phyloP scores from a whole-genome alignment of 2,329 filamentous ascomycete species.

The Dichotomopilus funicola region DNA sequence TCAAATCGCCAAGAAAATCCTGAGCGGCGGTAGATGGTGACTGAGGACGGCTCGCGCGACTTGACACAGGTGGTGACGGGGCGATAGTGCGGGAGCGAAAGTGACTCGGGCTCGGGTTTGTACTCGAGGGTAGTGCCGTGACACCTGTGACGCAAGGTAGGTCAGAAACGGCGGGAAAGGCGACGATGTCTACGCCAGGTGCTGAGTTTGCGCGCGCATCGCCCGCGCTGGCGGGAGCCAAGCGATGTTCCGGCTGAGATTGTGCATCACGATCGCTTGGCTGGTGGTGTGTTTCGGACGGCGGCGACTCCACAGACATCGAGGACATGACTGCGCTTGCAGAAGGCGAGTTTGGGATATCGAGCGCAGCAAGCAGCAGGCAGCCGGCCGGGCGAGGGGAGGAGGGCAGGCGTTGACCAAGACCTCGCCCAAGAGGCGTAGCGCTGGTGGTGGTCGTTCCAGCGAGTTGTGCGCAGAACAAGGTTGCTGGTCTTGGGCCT shows the following conservation, averaged over 20 bases:
- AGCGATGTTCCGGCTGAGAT: constrained; percentile 13
- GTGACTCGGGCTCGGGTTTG: constrained; percentile 22
- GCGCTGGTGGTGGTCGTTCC: neutral
- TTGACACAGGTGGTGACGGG: constrained; percentile 26
- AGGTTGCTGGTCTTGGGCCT: neutral
- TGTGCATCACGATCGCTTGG: constrained; percentile 13
- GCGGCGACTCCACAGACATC: constrained; percentile 5
- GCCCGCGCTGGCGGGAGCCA: constrained; percentile 22
- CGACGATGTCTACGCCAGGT: constrained; percentile 11
- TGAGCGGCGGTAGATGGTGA: constrained; percentile 13
- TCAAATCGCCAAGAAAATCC: constrained; percentile 5
- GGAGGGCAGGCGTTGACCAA: neutral
- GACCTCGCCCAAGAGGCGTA: constrained; percentile 4
- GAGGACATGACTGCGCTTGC: constrained; percentile 18
- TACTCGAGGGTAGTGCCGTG: constrained; percentile 1
- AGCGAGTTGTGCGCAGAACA: neutral
- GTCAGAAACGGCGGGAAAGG: constrained; percentile 10
- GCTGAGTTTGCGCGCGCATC: constrained; percentile 20
- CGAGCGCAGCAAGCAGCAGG: neutral
- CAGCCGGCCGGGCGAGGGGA: too few species aligned
- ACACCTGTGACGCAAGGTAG: constrained; percentile 3
- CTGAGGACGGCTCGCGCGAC: neutral
- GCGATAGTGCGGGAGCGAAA: constrained; percentile 28
- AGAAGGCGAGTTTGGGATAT: neutral
- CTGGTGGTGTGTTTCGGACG: constrained; percentile 10